phyloP scores from a whole-genome alignment of 75 land plant genomes.

The Picea glauca region DNA sequence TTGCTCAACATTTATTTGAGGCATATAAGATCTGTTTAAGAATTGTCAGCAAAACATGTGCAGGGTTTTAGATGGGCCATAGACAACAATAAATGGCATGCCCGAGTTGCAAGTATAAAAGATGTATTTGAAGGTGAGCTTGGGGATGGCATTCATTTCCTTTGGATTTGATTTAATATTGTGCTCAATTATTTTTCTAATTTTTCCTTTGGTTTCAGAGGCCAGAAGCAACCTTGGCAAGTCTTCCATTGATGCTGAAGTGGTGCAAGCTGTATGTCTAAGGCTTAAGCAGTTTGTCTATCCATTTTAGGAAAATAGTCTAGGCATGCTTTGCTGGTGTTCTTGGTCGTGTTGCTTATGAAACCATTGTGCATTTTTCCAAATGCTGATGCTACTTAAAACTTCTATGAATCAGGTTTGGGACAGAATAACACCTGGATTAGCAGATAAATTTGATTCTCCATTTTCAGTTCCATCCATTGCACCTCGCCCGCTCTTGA shows the following conservation, averaged over 20 bases:
- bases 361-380: conserved; percentile 4
- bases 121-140: conserved; percentile 73
- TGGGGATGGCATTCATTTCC: conserved; percentile 2
- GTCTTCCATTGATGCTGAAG: conserved; percentile 64
- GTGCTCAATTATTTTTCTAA: not conserved
- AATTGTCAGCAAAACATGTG: not conserved
- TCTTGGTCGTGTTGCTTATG: not conserved
- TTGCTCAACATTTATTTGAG: not conserved
- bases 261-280: conserved; percentile 69
- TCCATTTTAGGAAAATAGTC: not conserved
- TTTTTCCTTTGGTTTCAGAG: conserved; percentile 40
- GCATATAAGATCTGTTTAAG: not conserved
- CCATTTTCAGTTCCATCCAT: conserved; percentile 66
- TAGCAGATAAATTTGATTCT: conserved; percentile 67
- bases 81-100: conserved; percentile 84
- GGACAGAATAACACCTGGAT: conserved; percentile 88
- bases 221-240: conserved; percentile 65
- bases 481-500: conserved; percentile 85
- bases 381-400: not conserved
- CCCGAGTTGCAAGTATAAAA: conserved; percentile 78
- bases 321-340: not conserved
- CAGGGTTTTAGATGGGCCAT: conserved; percentile 91
- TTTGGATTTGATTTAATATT: conserved; percentile 7
- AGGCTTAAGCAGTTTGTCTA: conserved; percentile 3
- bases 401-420: conserved; percentile 63